phyloP scores from a whole-genome alignment of 2,329 filamentous ascomycete genomes.

The Leptosphaerulina australis region DNA sequence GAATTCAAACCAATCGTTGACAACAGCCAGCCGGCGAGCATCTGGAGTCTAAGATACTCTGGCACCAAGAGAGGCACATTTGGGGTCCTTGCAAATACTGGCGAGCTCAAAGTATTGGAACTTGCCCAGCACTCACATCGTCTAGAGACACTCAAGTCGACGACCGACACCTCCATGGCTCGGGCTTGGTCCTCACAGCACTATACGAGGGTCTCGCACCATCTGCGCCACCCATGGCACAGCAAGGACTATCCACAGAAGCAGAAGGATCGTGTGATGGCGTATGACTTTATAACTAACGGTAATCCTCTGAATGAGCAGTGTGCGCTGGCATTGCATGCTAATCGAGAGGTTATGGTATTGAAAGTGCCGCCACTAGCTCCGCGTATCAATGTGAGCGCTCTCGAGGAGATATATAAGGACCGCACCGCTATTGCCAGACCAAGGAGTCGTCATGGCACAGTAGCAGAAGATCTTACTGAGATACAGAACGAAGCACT shows the following conservation, averaged over 20 bases:
- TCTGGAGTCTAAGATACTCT: slow-evolving; percentile 68
- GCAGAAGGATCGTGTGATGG: slow-evolving; percentile 59
- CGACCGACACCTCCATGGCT: slow-evolving; percentile 27
- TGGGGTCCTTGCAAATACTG: slow-evolving; percentile 64
- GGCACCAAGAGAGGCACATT: slow-evolving; percentile 63
- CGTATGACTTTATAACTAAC: slow-evolving; percentile 65
- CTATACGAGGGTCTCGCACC: slow-evolving; percentile 54
- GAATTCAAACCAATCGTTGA: slow-evolving; percentile 63
- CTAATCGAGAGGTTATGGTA: slow-evolving; percentile 58
- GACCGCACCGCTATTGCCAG: slow-evolving; percentile 40
- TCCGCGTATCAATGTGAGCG: slow-evolving; percentile 51
- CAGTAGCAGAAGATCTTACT: slow-evolving; percentile 44
- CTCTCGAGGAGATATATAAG: slow-evolving; percentile 52
- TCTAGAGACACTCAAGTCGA: slow-evolving; percentile 29
- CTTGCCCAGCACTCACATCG: slow-evolving; percentile 57
- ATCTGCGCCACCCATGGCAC: slow-evolving; percentile 53
- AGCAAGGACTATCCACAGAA: slow-evolving; percentile 51
- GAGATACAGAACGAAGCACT: slow-evolving; percentile 41
- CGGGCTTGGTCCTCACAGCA: slow-evolving; percentile 51
- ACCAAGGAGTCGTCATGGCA: slow-evolving; percentile 38
- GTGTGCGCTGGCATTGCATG: slow-evolving; percentile 59
- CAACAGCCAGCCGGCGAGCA: slow-evolving; percentile 55
- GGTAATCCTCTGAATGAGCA: slow-evolving; percentile 54
- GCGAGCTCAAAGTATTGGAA: slow-evolving; percentile 64
- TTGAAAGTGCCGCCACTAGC: slow-evolving; percentile 54